A percentile compares a stretch with the other conserved stretches of the same genome.
phyloP scores from a whole-genome alignment of 129 eudicot species.

The Arctium lappa region DNA sequence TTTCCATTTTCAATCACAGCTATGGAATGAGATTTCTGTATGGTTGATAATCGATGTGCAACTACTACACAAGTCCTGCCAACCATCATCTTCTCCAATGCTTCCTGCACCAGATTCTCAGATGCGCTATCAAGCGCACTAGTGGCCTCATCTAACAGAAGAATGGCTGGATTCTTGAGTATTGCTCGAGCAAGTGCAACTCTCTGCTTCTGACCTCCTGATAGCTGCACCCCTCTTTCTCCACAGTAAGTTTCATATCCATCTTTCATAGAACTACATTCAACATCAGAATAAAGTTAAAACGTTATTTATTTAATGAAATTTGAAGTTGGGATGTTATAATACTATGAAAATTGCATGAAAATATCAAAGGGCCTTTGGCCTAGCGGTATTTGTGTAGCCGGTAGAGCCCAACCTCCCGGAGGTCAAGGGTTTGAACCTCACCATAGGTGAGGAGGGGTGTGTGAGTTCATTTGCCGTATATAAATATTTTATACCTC shows the following conservation, averaged over 20 bases:
- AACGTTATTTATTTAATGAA: background rate
- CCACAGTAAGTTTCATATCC: constrained; percentile 47
- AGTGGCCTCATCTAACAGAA: constrained; percentile 12
- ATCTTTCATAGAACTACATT: constrained; percentile 44
- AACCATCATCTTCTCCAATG: constrained; percentile 35
- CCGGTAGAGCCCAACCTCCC: background rate
- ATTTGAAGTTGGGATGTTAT: background rate
- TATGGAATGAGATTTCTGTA: constrained; percentile 31
- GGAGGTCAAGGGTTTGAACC: background rate
- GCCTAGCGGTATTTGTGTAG: too few species aligned
- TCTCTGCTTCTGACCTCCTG: background rate
- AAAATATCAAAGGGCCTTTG: background rate
- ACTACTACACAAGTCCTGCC: constrained; percentile 37
- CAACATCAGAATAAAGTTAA: background rate
- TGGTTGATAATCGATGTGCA: constrained; percentile 37
- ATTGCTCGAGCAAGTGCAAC: background rate
- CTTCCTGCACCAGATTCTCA: constrained; percentile 39
- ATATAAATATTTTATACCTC: background rate
- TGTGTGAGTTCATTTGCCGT: background rate
- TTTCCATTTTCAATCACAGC: constrained; percentile 36
- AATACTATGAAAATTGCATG: background rate
- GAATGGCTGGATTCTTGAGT: background rate
- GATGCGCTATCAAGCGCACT: constrained; percentile 39
- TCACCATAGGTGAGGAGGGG: background rate
- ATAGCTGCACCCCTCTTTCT: background rate